Evolutionary conservation across 768 basidiomycete genomes (phyloP).

Genomic region (Cystobasidium onofrii): DNA sequence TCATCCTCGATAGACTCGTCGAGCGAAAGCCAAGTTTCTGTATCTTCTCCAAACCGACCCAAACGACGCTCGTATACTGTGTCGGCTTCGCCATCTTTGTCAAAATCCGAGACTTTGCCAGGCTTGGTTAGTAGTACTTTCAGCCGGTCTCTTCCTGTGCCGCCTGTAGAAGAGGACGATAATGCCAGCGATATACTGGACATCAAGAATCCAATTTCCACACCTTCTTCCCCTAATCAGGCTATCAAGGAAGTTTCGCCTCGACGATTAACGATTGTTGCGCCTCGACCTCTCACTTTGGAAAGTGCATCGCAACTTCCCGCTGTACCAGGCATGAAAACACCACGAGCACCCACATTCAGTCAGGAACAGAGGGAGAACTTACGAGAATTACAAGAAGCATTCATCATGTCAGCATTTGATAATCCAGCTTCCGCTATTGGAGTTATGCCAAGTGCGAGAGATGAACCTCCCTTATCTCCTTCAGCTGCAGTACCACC

Average conservation of each 20-base stretch:
- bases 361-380: not conserved
- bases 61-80: constrained; percentile 27
- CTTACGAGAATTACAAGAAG: not conserved
- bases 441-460: not conserved
- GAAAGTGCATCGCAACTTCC: not conserved
- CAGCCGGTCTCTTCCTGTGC: not conserved
- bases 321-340: not conserved
- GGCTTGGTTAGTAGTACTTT: not conserved
- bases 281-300: not conserved
- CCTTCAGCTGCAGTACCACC: not conserved
- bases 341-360: not conserved
- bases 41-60: not conserved
- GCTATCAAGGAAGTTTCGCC: not conserved
- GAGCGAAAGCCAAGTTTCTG: not conserved
- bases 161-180: not conserved
- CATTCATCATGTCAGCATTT: not conserved
- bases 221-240: not conserved
- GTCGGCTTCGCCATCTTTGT: not conserved
- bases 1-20: not conserved
- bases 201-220: not conserved
- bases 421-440: not conserved
- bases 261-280: not conserved
- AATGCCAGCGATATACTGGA: not conserved
- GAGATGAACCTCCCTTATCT: not conserved
- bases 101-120: not conserved